Percentiles rank a stretch among this genome's conserved stretches.
These are phyloP conservation scores for Holtermanniella nyarrowii DNA, from an alignment of 768 basidiomycete species.

Conservation along the genomic window DNA sequence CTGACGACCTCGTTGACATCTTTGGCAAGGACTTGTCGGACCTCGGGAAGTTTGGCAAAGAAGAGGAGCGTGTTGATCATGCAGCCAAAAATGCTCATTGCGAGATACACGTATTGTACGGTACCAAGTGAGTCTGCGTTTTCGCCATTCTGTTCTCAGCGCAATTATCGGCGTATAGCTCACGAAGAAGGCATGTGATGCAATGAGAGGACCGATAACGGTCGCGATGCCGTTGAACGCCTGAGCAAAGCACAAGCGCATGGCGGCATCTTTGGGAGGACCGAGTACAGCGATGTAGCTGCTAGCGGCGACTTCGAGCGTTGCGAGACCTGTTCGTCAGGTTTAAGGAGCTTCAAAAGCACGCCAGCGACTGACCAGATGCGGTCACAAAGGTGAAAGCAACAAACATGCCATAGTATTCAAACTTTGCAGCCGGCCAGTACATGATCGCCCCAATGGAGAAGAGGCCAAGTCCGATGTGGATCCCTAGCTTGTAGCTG, in stretches of 20 bases:
- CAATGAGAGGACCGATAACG: conserved; percentile 24
- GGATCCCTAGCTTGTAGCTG: conserved; percentile 25
- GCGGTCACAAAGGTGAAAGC: conserved; percentile 16
- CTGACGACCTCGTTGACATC: conserved; percentile 3
- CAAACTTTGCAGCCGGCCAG: conserved; percentile 18
- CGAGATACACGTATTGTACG: conserved; percentile 32
- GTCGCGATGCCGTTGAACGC: conserved; percentile 23
- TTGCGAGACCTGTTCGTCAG: conserved; percentile 15
- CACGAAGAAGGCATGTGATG: conserved; percentile 21
- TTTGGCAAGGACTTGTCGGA: conserved; percentile 17
- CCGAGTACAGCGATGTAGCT: conserved; percentile 14
- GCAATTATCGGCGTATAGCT: neutral
- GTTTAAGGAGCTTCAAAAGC: neutral
- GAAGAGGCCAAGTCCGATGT: conserved; percentile 19
- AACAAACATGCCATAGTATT: conserved; percentile 12
- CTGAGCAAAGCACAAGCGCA: conserved; percentile 17
- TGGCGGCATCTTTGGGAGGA: conserved; percentile 9
- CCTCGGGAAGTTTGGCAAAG: conserved; percentile 30
- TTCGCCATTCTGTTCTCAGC: too few relatives aligned
- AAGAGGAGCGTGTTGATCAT: too few relatives aligned
- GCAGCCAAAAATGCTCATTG: conserved; percentile 27
- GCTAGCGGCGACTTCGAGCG: conserved; percentile 17
- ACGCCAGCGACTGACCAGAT: neutral
- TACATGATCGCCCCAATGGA: conserved; percentile 17
- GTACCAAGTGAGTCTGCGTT: conserved; percentile 13